Percentiles rank a stretch among this genome's conserved stretches.
These are phyloP conservation scores for Bathelium albidoporum DNA, from an alignment of 495 filamentous ascomycete genomes.

Conservation along the genomic window DNA sequence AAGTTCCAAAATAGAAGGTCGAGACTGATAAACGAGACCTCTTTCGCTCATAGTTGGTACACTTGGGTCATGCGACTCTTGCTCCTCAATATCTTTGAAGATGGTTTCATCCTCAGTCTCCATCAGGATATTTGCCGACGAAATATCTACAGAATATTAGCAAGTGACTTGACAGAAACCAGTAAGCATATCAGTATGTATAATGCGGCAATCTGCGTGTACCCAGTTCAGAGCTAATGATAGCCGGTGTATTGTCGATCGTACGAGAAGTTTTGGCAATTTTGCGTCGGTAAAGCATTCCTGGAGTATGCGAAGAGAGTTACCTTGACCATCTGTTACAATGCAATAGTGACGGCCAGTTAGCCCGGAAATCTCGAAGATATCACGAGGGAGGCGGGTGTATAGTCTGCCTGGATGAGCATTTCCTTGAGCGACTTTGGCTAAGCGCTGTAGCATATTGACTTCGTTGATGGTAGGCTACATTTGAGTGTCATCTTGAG, in stretches of 20 bases:
- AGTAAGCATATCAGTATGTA: conserved; percentile 5
- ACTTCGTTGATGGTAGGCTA: conserved; percentile 3
- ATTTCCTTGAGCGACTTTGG: not conserved
- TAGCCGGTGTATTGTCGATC: not conserved
- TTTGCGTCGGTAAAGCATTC: not conserved
- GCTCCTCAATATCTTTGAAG: not conserved
- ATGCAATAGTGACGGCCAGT: not conserved
- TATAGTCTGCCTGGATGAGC: not conserved
- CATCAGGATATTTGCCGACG: not conserved
- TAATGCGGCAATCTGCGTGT: not conserved
- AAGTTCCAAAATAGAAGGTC: conserved; percentile 10
- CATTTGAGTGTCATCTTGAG: not conserved
- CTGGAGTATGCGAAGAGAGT: not conserved
- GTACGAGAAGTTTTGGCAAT: not conserved
- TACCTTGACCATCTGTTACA: not conserved
- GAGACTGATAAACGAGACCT: conserved; percentile 13
- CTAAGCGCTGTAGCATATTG: not conserved
- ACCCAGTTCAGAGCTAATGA: not conserved
- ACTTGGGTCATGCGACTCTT: not conserved
- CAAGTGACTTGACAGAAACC: not conserved
- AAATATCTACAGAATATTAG: conserved; percentile 3
- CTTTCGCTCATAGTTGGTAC: not conserved
- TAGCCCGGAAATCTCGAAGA: not conserved
- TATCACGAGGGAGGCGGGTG: not conserved
- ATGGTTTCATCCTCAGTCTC: not conserved